Base-by-base conservation (phyloP, 495 filamentous ascomycete species). In the Xylaria longipes region DNA sequence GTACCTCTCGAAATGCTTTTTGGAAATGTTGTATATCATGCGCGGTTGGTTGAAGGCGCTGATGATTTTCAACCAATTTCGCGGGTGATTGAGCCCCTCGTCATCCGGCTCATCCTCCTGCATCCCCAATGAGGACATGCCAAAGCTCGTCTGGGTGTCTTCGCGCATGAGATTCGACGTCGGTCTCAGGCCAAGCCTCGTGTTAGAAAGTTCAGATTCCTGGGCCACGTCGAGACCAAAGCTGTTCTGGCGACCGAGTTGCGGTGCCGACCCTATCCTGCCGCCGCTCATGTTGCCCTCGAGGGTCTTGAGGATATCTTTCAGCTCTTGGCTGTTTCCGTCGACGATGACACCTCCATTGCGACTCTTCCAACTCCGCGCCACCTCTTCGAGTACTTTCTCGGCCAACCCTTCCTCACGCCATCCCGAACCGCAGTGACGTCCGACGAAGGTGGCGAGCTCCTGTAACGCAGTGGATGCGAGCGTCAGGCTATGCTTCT, bases 351-450 rank as follows among this genome's bases (percentile, higher is more conserved):
- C 93, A 27, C 92, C 92, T 5, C 93, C 93, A 79, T 87, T 88
- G 69, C 90, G 87, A 70, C 91, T 92, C 82, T 95, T 97, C 97
- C 96, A 99, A 69, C 85, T 87, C 79, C 91, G 91, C 0, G 97
- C 94, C 17, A 94, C 90, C 79, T 98, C 95, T 74, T 98, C 97
- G 25, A 98, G 82, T 8, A 97, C 92, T 75, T 90, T 91, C 78
- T 99, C 96, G 6, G 94, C 96, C 12, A 97, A 83, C 0, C 96
- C 96, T 80, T 95, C 94, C 83, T 98, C 94, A 72, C 96, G 88
- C 96, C 96, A 99, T 90, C 91, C 94, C 46, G 94, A 92, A 57
- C 96, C 96, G 78, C 96, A 99, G 79, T 97, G 91, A 63, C 91
- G 92, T 15, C 96, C 96, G 46, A 98, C 91, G 77, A 98, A 98